Evolutionary conservation across 2,329 filamentous ascomycete species (phyloP).

Genomic region (Fusarium verrucosum): DNA sequence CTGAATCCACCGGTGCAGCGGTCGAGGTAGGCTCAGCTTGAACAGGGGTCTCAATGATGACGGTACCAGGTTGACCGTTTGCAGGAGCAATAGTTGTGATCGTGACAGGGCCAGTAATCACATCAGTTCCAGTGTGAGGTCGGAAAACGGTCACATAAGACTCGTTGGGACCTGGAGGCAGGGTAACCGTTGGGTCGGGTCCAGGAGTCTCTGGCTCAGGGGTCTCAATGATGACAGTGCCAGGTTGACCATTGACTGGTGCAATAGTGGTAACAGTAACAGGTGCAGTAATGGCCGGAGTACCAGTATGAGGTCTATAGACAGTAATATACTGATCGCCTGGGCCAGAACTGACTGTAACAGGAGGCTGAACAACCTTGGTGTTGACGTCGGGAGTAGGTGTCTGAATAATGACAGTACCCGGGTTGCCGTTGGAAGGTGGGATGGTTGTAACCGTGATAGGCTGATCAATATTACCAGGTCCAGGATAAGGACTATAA

Average conservation of each 20-base stretch:
- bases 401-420: conserved; percentile 28
- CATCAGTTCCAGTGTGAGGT: conserved; percentile 13
- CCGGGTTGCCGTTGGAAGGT: conserved; percentile 14
- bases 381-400: conserved; percentile 11
- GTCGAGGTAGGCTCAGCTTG: conserved; percentile 1
- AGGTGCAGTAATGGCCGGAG: conserved; percentile 15
- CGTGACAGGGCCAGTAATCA: conserved; percentile 16
- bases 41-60: conserved; percentile 26
- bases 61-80: conserved; percentile 19
- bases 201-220: conserved; percentile 4
- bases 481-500: conserved; percentile 24
- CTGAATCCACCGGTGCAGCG: neutral
- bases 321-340: conserved; percentile 18
- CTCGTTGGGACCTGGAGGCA: conserved; percentile 17
- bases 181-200: conserved; percentile 19
- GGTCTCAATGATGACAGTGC: conserved; percentile 29
- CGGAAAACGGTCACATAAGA: conserved; percentile 27
- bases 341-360: conserved; percentile 15
- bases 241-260: conserved; percentile 10
- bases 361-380: conserved; percentile 15
- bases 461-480: conserved; percentile 14
- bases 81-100: conserved; percentile 17
- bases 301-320: conserved; percentile 21
- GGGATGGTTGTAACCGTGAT: conserved; percentile 26
- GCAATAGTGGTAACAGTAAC: conserved; percentile 18